These are phyloP conservation scores for Pythium plurisporium DNA, from an alignment of 352 stramenopile species.

Conservation along the genomic window DNA sequence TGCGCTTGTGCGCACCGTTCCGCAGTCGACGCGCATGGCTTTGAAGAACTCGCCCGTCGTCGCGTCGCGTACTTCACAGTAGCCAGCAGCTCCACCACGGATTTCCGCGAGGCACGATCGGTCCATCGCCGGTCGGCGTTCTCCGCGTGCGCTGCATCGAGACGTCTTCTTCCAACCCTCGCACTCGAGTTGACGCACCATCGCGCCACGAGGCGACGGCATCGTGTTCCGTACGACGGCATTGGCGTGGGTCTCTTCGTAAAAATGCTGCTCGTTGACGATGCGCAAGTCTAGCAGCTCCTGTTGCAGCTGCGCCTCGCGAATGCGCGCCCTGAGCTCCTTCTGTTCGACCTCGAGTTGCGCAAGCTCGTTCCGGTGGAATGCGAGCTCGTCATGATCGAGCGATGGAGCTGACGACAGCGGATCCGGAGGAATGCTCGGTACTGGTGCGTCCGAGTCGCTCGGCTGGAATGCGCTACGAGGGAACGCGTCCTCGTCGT, in stretches of 20 bases:
- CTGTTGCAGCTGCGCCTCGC: background rate
- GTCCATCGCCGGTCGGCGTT: constrained; percentile 4
- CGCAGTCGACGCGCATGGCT: constrained; percentile 12
- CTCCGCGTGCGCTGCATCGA: constrained; percentile 5
- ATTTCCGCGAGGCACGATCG: constrained; percentile 8
- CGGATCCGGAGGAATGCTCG: background rate
- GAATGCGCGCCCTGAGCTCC: background rate
- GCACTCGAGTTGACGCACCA: constrained; percentile 1
- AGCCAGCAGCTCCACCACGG: constrained; percentile 8
- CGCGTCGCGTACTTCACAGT: constrained; percentile 16
- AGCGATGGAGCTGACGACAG: background rate
- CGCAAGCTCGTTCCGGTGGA: constrained; percentile 5
- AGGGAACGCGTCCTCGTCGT: background rate
- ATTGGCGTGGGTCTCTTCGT: background rate
- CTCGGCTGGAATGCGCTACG: background rate
- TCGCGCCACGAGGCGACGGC: constrained; percentile 4
- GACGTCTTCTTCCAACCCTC: constrained; percentile 17
- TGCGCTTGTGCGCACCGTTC: background rate
- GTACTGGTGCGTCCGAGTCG: background rate
- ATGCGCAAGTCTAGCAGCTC: background rate
- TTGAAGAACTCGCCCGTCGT: constrained; percentile 7
- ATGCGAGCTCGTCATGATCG: background rate
- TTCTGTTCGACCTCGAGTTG: background rate
- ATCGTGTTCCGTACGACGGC: constrained; percentile 1
- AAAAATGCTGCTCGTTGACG: background rate